Evolutionary conservation across 1,284 basidiomycete genomes (phyloP).

Genomic region (Grifola frondosa): DNA sequence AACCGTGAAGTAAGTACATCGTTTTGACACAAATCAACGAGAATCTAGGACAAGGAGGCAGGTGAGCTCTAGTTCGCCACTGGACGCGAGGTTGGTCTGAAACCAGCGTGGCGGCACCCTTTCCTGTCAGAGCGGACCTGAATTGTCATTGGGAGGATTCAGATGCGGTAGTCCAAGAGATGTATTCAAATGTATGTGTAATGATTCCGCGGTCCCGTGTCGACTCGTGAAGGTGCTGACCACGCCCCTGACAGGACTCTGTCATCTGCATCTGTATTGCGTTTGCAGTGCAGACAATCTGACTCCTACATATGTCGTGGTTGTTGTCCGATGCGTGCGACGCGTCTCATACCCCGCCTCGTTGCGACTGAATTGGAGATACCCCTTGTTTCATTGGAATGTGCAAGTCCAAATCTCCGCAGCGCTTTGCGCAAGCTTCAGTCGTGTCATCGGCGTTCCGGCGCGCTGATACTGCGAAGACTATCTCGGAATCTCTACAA

Average conservation of each 20-base stretch:
- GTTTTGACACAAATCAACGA: conserved; percentile 81
- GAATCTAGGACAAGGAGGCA: conserved; percentile 76
- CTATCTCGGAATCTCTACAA: too few species aligned
- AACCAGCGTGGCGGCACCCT: conserved; percentile 1
- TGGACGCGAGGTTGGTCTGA: conserved; percentile 4
- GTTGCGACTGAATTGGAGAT: conserved; percentile 23
- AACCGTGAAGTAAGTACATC: conserved; percentile 67
- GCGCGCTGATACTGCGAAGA: too few species aligned
- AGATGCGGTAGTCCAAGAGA: conserved; percentile 67
- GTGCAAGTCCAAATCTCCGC: conserved; percentile 1
- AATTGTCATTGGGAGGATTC: conserved; percentile 76
- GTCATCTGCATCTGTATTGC: conserved; percentile 77
- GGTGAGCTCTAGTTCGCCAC: conserved; percentile 43
- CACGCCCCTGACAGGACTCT: conserved; percentile 50
- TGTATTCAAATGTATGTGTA: conserved; percentile 67
- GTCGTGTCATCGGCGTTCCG: background rate
- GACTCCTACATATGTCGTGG: conserved; percentile 21
- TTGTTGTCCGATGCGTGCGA: conserved; percentile 8
- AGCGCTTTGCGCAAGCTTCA: too few species aligned
- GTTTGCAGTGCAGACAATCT: conserved; percentile 60
- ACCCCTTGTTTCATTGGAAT: conserved; percentile 17
- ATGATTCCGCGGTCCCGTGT: conserved; percentile 5
- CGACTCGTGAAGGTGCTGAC: too few species aligned
- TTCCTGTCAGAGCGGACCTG: conserved; percentile 50
- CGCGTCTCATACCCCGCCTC: conserved; percentile 20